Evolutionary conservation across 129 eudicot genomes (phyloP), one percentile per base, ranked within the genome.

Genomic region (Tagetes erecta): DNA sequence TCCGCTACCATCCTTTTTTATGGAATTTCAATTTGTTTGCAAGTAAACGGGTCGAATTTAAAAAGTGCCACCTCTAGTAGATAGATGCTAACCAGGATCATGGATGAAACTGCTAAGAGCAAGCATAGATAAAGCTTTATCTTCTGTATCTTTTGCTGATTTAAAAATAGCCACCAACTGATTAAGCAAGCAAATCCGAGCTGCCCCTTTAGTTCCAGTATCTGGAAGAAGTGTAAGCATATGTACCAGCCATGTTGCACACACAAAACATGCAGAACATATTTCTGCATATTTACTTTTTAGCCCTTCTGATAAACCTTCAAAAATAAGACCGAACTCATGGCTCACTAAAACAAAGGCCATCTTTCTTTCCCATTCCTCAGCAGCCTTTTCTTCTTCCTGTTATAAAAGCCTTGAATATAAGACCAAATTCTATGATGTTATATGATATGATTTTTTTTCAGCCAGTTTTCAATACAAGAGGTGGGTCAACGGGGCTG

Each of bases 191-290:
- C 94, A 91, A 52, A 79, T 80, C 30, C 95, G 83, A 1, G 95
- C 95, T n/a, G 95, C 89, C 68, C 97, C 97, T 75, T 70, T 76
- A 60, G 87, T 31, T 33, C 91, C 97, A 31, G 91, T 91, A 65
- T 91, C 91, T 0, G 97, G 97, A 73, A 91, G 94, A 67, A 86
- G 42, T 30, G 78, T 67, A 64, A 87, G 86, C 94, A 88, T 87
- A 75, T 91, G 83, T n/a, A 91, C 84, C 31, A 91, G 97, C 97
- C 97, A 91, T 49, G 91, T 87, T 62, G 97, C 87, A 0, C 89
- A 73, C 66, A 87, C 81, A 75, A 86, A 91, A 77, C 89, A 84
- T 11, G 83, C 82, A 6, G 88, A 82, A 78, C 75, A 77, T 38
- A 91, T 60, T 69, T 91, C 97, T 63, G 85, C 96, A 13, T 82